A percentile compares a stretch with the other conserved stretches of the same genome.
Conservation (phyloP, 495 filamentous ascomycete genomes). For the Penicillium egyptiacum region DNA sequence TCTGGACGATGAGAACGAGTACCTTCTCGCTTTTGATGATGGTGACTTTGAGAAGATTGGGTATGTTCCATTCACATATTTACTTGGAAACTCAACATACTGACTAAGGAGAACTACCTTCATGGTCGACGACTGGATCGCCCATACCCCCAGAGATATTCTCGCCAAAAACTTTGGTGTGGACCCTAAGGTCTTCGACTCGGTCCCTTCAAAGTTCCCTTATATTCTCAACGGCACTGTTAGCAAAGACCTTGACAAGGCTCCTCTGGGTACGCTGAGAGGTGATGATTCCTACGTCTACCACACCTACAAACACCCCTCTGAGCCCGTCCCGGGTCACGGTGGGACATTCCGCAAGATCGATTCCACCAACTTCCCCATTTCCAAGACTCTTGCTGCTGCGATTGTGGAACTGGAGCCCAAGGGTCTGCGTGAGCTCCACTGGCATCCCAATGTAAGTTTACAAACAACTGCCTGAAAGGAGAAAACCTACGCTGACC, state of each 20-base stretch:
- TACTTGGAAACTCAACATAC: background rate
- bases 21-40: constrained; percentile 66
- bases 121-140: constrained; percentile 64
- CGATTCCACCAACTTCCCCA: constrained; percentile 62
- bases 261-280: constrained; percentile 45
- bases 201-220: constrained; percentile 55
- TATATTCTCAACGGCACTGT: constrained; percentile 60
- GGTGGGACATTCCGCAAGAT: constrained; percentile 60
- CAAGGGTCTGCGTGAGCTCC: constrained; percentile 59
- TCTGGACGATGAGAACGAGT: constrained; percentile 63
- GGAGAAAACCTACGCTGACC: background rate
- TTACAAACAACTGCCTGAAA: background rate
- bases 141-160: constrained; percentile 59
- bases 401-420: constrained; percentile 61
- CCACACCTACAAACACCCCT: constrained; percentile 49
- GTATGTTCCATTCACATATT: constrained; percentile 11
- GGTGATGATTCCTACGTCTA: constrained; percentile 60
- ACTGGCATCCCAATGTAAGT: constrained; percentile 67
- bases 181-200: constrained; percentile 54
- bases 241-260: constrained; percentile 49
- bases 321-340: constrained; percentile 55
- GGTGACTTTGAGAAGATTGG: constrained; percentile 50
- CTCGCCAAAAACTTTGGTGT: constrained; percentile 67
- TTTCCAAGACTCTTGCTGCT: constrained; percentile 60
- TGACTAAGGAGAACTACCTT: constrained; percentile 53